Base-by-base conservation (phyloP, 2,329 filamentous ascomycete species). In the Tolypocladium endophyticum region DNA sequence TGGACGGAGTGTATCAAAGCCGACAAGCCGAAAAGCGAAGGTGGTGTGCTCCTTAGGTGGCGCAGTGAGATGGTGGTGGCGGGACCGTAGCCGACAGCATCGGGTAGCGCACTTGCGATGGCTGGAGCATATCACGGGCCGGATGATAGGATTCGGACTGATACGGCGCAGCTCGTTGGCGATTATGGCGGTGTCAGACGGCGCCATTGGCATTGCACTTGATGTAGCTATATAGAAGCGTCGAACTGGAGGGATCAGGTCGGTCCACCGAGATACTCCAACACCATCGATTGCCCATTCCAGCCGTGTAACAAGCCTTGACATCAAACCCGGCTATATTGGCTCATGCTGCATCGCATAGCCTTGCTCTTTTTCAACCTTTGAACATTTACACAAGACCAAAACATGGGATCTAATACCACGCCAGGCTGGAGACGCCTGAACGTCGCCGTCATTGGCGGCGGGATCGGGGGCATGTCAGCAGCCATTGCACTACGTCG, bases 401-500 rank as follows among this genome's bases (percentile, higher is more conserved):
- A 12, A 55, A 36, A 25, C 11, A 72, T 71, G 70, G 65, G 65
- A 28, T 71, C 67, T 52, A 62, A 61, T 18, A 60, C 45, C 54
- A 60, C 57, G 18, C 57, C 59, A 1, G 68, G 71, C 56, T 83
- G 80, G 80, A 73, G 73, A 54, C 70, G 67, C 8, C 75, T 84
- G 28, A 75, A 65, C 36, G 72, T 79, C 28, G 75, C 71, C 23
- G 73, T 80, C 35, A 62, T 81, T 4, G 78, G 78, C 43, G 78
- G 77, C 18, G 78, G 78, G 47, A 79, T 81, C 47, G 78, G 78
- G 16, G 78, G 78, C 63, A 73, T 80, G 68, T 76, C 73, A 0
- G 75, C 70, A 2, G 78, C 77, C 7, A 76, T 80, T 39, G 73
- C 79, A 0, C 72, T 80, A 16, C 76, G 78, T 4, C 75, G 76